Conservation (phyloP, 2,329 filamentous ascomycete species). For the Trichoderma koningii region DNA sequence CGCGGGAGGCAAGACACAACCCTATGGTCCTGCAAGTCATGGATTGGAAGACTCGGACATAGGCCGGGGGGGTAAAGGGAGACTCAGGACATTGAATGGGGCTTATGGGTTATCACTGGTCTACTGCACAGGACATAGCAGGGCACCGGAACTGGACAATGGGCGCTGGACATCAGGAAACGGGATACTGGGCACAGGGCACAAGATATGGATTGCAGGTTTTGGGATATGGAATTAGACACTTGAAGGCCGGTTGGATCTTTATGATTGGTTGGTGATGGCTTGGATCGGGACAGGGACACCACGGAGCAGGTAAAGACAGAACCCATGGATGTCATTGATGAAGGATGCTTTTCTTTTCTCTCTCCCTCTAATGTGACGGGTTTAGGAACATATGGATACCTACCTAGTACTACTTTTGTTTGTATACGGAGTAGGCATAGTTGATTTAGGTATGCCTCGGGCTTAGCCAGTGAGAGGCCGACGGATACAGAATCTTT, state of each 20-base stretch:
- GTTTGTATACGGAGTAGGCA: background rate
- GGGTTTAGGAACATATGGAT: slow-evolving; percentile 2
- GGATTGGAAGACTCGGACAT: slow-evolving; percentile 16
- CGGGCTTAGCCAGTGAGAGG: slow-evolving; percentile 9
- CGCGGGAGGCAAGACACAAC: background rate
- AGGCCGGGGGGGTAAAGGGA: slow-evolving; percentile 10
- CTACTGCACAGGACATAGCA: slow-evolving; percentile 4
- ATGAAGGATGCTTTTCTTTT: background rate
- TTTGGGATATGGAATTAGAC: slow-evolving; percentile 4
- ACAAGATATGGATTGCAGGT: slow-evolving; percentile 19
- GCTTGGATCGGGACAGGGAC: slow-evolving; percentile 9
- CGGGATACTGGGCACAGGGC: slow-evolving; percentile 1
- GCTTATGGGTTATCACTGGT: slow-evolving; percentile 4
- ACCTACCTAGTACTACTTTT: background rate
- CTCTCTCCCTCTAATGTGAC: background rate
- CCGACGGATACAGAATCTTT: slow-evolving; percentile 6
- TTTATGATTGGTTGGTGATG: slow-evolving; percentile 8
- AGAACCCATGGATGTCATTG: background rate
- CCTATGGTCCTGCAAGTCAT: background rate
- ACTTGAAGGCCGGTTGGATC: slow-evolving; percentile 11
- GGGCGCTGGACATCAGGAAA: slow-evolving; percentile 3
- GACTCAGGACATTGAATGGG: slow-evolving; percentile 12
- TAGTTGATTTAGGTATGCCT: background rate
- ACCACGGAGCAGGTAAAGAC: background rate
- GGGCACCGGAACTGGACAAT: slow-evolving; percentile 2